These are phyloP conservation scores for Hexamita inflata DNA, from an alignment of 208 protist species.

Conservation along the genomic window DNA sequence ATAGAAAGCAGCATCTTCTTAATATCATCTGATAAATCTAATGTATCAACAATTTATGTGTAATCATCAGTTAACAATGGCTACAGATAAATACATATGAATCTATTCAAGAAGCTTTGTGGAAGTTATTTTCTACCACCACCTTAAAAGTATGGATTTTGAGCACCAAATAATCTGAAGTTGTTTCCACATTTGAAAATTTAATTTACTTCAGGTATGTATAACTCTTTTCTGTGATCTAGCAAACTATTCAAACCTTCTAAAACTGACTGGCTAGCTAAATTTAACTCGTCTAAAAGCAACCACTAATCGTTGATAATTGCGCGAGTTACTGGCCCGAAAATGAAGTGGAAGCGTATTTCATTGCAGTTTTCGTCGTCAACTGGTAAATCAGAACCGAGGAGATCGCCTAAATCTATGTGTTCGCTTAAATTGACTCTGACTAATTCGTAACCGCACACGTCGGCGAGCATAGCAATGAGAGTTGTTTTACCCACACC, in stretches of 20 bases:
- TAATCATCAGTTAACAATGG: conserved; percentile 28
- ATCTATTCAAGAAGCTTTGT: conserved; percentile 97
- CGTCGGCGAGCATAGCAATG: conserved; percentile 71
- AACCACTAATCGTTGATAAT: conserved; percentile 77
- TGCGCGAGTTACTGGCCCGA: conserved; percentile 86
- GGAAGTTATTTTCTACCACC: conserved; percentile 96
- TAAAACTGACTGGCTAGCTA: conserved; percentile 94
- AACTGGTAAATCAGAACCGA: conserved; percentile 66
- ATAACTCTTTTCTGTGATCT: conserved; percentile 83
- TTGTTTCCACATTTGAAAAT: conserved; percentile 54
- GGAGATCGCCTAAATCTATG: conserved; percentile 95
- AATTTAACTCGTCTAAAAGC: conserved; percentile 99
- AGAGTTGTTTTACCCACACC: conserved; percentile 88
- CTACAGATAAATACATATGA: conserved; percentile 68
- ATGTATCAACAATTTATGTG: conserved; percentile 34
- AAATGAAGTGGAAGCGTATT: conserved; percentile 88
- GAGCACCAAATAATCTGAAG: conserved; percentile 95
- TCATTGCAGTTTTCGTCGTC: conserved; percentile 55
- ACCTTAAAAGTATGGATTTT: conserved; percentile 80
- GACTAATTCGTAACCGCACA: conserved; percentile 65
- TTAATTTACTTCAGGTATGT: conserved; percentile 64
- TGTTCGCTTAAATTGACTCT: conserved; percentile 99
- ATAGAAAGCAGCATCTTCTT: neutral
- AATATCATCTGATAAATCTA: no score
- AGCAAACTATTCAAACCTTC: conserved; percentile 98